Conservation (phyloP, 140 eudicot species). For the Cichorium intybus region DNA sequence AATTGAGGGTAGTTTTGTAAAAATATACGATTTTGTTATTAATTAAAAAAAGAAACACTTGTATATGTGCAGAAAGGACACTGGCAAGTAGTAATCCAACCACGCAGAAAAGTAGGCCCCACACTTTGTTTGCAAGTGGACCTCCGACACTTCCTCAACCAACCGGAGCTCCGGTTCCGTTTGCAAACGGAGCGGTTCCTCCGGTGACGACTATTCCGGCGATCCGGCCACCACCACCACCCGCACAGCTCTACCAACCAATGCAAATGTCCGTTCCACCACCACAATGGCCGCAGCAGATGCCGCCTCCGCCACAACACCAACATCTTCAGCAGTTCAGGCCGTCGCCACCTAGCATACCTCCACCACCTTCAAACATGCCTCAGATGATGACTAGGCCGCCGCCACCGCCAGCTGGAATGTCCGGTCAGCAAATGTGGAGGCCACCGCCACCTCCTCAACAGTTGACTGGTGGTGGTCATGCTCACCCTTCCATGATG, state of each 20-base stretch:
- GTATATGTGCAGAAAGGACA: slow-evolving; percentile 56
- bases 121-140: slow-evolving; percentile 96
- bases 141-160: slow-evolving; percentile 80
- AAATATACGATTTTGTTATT: no score
- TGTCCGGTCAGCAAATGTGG: slow-evolving; percentile 66
- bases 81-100: slow-evolving; percentile 83
- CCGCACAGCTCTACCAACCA: slow-evolving; percentile 43
- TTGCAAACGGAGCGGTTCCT: slow-evolving; percentile 65
- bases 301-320: slow-evolving; percentile 66
- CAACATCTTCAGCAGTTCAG: slow-evolving; percentile 74
- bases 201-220: slow-evolving; percentile 48
- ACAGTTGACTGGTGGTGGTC: slow-evolving; percentile 67
- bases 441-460: slow-evolving; percentile 88
- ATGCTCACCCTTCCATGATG: slow-evolving; percentile 48
- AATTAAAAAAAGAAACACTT: background rate
- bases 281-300: slow-evolving; percentile 55
- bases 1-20: no score
- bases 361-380: slow-evolving; percentile 61
- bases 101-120: slow-evolving; percentile 86
- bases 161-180: slow-evolving; percentile 67
- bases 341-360: slow-evolving; percentile 54
- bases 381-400: slow-evolving; percentile 49
- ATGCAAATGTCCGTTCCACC: slow-evolving; percentile 58
- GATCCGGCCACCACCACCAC: slow-evolving; percentile 61
- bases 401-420: slow-evolving; percentile 65